Conservation (phyloP, 371 early-diverging fungal species). For the Thermomucor indicae-seudaticae region DNA sequence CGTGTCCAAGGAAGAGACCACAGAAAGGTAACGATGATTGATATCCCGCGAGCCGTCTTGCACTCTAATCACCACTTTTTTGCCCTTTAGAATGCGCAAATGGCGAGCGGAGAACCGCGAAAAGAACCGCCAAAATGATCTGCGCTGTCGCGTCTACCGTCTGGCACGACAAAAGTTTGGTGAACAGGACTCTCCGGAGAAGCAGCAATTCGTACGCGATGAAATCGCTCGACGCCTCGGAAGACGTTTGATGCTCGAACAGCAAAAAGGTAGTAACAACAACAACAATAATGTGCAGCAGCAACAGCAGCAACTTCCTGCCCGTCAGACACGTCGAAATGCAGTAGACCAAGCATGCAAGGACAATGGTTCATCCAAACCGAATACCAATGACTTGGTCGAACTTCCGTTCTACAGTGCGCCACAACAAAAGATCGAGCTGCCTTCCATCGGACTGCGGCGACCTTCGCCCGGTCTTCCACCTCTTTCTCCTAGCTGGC, state of each 20-base stretch:
- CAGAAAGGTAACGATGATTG: conserved; percentile 30
- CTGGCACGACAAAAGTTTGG: conserved; percentile 61
- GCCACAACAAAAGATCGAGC: conserved; percentile 42
- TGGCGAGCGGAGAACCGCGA: conserved; percentile 58
- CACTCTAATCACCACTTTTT: no score
- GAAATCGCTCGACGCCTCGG: conserved; percentile 48
- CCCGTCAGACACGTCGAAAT: background rate
- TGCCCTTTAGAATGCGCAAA: conserved; percentile 40
- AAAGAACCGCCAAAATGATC: conserved; percentile 60
- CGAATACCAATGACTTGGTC: conserved; percentile 12
- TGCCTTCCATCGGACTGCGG: conserved; percentile 27
- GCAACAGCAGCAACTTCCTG: conserved; percentile 1
- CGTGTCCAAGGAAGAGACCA: conserved; percentile 39
- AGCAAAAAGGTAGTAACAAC: background rate
- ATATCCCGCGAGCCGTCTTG: no score
- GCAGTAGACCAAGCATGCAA: background rate
- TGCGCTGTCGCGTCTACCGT: conserved; percentile 65
- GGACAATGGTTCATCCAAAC: conserved; percentile 2
- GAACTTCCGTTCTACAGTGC: conserved; percentile 37
- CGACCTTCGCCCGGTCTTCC: conserved; percentile 28
- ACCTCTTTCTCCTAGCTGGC: conserved; percentile 30
- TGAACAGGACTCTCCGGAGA: conserved; percentile 46
- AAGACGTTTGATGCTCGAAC: conserved; percentile 14
- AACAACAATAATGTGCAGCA: no score
- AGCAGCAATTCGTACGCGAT: conserved; percentile 54